A percentile compares a stretch with the other conserved stretches of the same genome.
Evolutionary conservation across 2,329 filamentous ascomycete genomes (phyloP).

Genomic region (Beauveria bassiana): DNA sequence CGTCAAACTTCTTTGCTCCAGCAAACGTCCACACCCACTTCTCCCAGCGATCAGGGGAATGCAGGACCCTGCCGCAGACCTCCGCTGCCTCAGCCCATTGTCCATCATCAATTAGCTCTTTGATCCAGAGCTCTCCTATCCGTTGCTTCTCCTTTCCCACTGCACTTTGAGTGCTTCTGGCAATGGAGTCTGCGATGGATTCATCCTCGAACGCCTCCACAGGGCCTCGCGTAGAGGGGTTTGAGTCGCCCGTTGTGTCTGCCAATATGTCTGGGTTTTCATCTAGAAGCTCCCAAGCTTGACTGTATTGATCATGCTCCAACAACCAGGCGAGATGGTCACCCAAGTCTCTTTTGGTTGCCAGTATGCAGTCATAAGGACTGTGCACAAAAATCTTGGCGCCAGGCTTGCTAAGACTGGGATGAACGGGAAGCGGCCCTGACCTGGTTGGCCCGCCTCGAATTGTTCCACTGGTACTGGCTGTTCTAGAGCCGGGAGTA

Average conservation of each 20-base stretch:
- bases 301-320: conserved; percentile 70
- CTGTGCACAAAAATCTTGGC: conserved; percentile 87
- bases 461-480: conserved; percentile 26
- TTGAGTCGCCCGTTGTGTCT: conserved; percentile 28
- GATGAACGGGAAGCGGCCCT: conserved; percentile 35
- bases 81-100: conserved; percentile 74
- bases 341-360: conserved; percentile 74
- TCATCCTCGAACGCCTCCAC: conserved; percentile 71
- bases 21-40: conserved; percentile 94
- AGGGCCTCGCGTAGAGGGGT: conserved; percentile 22
- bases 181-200: conserved; percentile 48
- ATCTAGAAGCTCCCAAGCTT: conserved; percentile 84
- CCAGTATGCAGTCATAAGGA: conserved; percentile 92
- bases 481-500: conserved; percentile 38
- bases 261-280: conserved; percentile 70
- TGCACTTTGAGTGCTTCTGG: conserved; percentile 50
- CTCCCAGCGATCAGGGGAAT: conserved; percentile 77
- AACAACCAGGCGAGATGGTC: conserved; percentile 85
- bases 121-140: conserved; percentile 89
- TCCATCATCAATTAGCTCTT: conserved; percentile 67
- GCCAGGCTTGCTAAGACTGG: conserved; percentile 47
- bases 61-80: conserved; percentile 75
- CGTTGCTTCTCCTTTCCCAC: conserved; percentile 81
- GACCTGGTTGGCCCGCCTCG: conserved; percentile 21
- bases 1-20: conserved; percentile 76